Evolutionary conservation across 768 basidiomycete species (phyloP).

Genomic region (Leccinum longicurvipes): DNA sequence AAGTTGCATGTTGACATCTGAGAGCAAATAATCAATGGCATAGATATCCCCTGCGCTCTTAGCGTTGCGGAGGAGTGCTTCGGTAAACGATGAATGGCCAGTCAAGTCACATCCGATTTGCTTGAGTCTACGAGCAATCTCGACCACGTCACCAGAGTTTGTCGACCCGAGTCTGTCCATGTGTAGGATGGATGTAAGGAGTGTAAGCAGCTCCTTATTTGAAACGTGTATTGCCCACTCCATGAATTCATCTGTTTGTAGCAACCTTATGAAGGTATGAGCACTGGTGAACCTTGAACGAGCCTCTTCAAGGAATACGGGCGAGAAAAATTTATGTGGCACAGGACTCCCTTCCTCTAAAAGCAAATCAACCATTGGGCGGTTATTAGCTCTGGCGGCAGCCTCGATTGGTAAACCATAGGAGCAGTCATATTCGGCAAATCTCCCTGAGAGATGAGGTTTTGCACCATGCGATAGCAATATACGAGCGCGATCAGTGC

Average conservation of each 20-base stretch:
- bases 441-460: background rate
- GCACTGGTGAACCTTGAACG: too few species aligned
- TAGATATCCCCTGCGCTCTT: background rate
- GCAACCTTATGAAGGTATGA: background rate
- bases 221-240: background rate
- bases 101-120: background rate
- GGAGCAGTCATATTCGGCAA: background rate
- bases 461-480: background rate
- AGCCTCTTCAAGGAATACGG: too few species aligned
- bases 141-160: background rate
- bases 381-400: background rate
- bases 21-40: background rate
- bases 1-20: background rate
- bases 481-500: background rate
- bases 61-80: background rate
- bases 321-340: background rate
- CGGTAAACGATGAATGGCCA: background rate
- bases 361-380: background rate
- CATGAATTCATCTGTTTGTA: background rate
- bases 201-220: background rate
- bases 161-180: background rate
- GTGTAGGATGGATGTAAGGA: too few species aligned
- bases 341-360: background rate
- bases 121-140: background rate
- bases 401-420: background rate